Evolutionary conservation across 805 yeast genomes (phyloP).

Genomic region (Metschnikowia santaceciliae): DNA sequence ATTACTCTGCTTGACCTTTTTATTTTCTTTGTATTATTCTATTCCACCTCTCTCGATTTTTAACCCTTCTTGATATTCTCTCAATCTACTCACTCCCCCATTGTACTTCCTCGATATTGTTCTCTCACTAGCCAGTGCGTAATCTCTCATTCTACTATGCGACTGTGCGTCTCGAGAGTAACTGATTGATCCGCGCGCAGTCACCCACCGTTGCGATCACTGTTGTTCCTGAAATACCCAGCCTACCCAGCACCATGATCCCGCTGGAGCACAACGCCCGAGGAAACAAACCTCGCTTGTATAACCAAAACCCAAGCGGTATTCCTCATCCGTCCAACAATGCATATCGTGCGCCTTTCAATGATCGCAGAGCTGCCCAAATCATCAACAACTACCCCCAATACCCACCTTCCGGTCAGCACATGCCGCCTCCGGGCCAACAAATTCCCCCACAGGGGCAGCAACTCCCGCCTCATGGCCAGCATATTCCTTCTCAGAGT

Average conservation of each 20-base stretch:
- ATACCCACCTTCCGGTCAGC: neutral
- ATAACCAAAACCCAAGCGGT: neutral
- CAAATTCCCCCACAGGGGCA: neutral
- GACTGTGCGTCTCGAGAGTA: neutral
- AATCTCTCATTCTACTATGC: neutral
- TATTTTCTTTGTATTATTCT: too few relatives aligned
- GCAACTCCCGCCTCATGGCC: neutral
- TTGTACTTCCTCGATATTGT: neutral
- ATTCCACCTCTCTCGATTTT: too few relatives aligned
- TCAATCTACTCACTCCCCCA: neutral
- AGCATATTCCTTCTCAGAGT: neutral
- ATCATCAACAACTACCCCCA: neutral
- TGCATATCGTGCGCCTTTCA: neutral
- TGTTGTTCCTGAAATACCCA: neutral
- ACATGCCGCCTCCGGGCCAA: neutral
- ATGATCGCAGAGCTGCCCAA: neutral
- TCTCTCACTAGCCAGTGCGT: too few relatives aligned
- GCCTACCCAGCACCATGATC: conserved; percentile 5
- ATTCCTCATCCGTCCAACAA: neutral
- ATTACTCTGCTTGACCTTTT: too few relatives aligned
- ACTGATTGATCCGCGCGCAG: neutral
- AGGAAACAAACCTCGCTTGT: neutral
- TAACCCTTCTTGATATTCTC: too few relatives aligned
- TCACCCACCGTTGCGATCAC: neutral
- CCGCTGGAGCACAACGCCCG: conserved; percentile 13